Base-by-base conservation (phyloP, 495 filamentous ascomycete species). In the Tuber umbilicatum region DNA sequence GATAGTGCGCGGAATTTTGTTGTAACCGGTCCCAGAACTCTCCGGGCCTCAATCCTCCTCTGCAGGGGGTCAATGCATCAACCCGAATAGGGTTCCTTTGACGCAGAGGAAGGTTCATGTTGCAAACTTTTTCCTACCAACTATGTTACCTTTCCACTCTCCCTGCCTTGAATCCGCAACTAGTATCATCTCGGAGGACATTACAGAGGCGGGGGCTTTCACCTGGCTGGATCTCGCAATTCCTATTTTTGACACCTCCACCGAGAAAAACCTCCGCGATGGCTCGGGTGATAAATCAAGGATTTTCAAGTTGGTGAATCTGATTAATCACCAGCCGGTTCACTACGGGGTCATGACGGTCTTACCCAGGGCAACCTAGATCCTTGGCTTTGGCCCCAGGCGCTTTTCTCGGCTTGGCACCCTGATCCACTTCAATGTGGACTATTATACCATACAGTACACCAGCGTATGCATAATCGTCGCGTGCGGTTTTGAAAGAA, bases 81-180 rank as follows among this genome's bases (percentile, higher is more conserved):
- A 98, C 81, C 95, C 98, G 85, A 97, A 93, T 76, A 89, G 93
- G 71, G 91, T 97, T 68, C 96, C 96, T 94, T 92, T 86, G 97
- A 41, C 94, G 0, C 89, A 98, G 84, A 90, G 95, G 68, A 99
- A 99, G 85, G 86, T 96, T 73, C 93, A 94, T 79, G 98, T 99
- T 80, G 93, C 94, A 73, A 97, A 97, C 85, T 90, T 94, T 76
- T 99, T 98, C 86, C 85, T 98, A 72, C 5, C 96, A 39, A 39
- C 95, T 37, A 99, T 99, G 96, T 86, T 99, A 70, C 97, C 94
- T 95, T 98, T 99, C 86, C 96, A 99, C 85, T 98, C 95, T 86
- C 91, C 91, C 74, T 97, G 97, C 80, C 88, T 99, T 60, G 86
- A 88, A 67, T 88, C 92, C 68, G 94, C 96, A 76, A 2, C 91